Evolutionary conservation across 2,329 filamentous ascomycete genomes (phyloP).

Genomic region (Reticulascus tulasneorum): DNA sequence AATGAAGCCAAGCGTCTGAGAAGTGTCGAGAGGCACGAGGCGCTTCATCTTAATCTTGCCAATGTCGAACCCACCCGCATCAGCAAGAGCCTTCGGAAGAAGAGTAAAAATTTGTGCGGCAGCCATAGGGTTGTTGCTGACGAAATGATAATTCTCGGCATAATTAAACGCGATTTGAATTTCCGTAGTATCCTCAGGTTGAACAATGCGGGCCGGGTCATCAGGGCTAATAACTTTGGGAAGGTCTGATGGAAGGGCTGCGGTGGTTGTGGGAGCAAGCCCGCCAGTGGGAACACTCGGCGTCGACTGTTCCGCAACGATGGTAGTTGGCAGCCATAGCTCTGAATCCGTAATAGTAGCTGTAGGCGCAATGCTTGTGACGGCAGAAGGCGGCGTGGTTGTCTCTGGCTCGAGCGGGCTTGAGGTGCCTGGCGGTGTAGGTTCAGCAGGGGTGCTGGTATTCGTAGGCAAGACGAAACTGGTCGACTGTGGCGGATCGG

Average conservation of each 20-base stretch:
- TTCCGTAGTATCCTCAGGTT: slow-evolving; percentile 62
- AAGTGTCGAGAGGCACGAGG: slow-evolving; percentile 74
- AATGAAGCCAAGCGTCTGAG: slow-evolving; percentile 65
- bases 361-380: slow-evolving; percentile 37
- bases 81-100: slow-evolving; percentile 66
- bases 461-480: too few species aligned
- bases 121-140: slow-evolving; percentile 66
- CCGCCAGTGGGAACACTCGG: slow-evolving; percentile 33
- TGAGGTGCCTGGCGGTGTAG: too few species aligned
- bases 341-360: slow-evolving; percentile 39
- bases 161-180: slow-evolving; percentile 84
- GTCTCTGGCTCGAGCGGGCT: slow-evolving; percentile 5
- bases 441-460: slow-evolving; percentile 5
- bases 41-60: slow-evolving; percentile 62
- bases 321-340: slow-evolving; percentile 55
- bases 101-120: slow-evolving; percentile 81
- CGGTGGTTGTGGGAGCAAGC: slow-evolving; percentile 38
- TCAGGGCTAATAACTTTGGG: slow-evolving; percentile 74
- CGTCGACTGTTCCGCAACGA: slow-evolving; percentile 50
- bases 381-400: slow-evolving; percentile 9
- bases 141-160: slow-evolving; percentile 79
- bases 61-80: slow-evolving; percentile 54
- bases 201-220: slow-evolving; percentile 44
- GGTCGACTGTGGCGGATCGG: too few species aligned
- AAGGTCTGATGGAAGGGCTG: slow-evolving; percentile 60